These are phyloP conservation scores for Cyphellophora europaea DNA, from an alignment of 2,329 filamentous ascomycete genomes.

Conservation along the genomic window DNA sequence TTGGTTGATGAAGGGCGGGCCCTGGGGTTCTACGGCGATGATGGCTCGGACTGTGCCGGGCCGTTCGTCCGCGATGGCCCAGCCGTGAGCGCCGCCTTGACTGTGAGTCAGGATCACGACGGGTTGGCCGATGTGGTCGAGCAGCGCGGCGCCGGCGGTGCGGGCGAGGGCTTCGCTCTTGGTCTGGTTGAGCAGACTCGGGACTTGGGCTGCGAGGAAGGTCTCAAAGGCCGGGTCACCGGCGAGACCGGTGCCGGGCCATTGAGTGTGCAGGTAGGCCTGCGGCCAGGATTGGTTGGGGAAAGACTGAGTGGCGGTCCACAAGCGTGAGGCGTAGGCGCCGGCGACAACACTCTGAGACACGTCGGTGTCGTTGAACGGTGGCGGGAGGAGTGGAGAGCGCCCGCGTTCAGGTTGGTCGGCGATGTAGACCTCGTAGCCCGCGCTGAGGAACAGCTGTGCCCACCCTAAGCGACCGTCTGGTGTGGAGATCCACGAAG, in stretches of 20 bases:
- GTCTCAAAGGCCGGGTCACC: constrained; percentile 41
- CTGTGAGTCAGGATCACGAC: constrained; percentile 40
- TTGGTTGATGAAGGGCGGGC: constrained; percentile 37
- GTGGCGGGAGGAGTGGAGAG: constrained; percentile 18
- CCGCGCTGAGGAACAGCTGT: constrained; percentile 34
- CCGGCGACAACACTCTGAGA: no score
- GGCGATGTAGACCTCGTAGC: constrained; percentile 37
- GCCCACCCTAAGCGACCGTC: constrained; percentile 40
- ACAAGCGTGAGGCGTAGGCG: constrained; percentile 21
- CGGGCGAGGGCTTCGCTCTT: constrained; percentile 25
- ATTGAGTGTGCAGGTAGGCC: constrained; percentile 34
- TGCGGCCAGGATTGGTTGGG: constrained; percentile 33
- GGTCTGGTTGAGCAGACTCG: constrained; percentile 23
- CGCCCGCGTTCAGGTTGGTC: constrained; percentile 31
- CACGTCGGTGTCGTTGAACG: constrained; percentile 12
- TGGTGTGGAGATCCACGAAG: constrained; percentile 36
- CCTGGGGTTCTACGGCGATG: constrained; percentile 44
- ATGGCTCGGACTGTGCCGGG: constrained; percentile 41
- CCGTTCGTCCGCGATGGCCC: constrained; percentile 39
- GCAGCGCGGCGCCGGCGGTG: constrained; percentile 31
- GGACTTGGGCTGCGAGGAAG: constrained; percentile 37
- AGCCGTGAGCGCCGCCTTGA: constrained; percentile 37
- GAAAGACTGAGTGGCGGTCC: constrained; percentile 26
- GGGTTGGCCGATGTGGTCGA: constrained; percentile 33
- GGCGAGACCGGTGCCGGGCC: constrained; percentile 23